These are phyloP conservation scores for Fistulifera solaris DNA, from an alignment of 108 stramenopile genomes.

Conservation along the genomic window DNA sequence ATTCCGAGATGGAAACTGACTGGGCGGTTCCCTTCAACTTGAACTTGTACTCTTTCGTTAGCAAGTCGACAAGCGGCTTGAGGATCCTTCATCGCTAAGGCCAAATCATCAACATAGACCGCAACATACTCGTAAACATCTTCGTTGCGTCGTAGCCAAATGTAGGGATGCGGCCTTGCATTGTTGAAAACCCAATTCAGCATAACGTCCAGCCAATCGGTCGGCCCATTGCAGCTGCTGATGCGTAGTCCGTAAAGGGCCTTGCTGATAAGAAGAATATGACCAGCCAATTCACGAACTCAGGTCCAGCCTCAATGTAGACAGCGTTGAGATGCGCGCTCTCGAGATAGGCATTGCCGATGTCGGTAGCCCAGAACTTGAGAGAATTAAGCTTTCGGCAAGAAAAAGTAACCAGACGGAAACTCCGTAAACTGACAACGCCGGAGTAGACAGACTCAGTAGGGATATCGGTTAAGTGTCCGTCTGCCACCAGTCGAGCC, in stretches of 20 bases:
- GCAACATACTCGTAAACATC: constrained; percentile 7
- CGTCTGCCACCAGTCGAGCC: constrained; percentile 24
- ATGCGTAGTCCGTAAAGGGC: constrained; percentile 18
- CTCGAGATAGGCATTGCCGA: constrained; percentile 21
- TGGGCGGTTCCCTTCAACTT: constrained; percentile 3
- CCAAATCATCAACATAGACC: constrained; percentile 7
- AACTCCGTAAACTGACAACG: constrained; percentile 17
- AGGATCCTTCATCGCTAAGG: constrained; percentile 13
- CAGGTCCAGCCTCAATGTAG: constrained; percentile 17
- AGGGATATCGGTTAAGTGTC: constrained; percentile 22
- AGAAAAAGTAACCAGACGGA: constrained; percentile 8
- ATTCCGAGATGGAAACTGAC: constrained; percentile 6
- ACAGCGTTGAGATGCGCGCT: constrained; percentile 6
- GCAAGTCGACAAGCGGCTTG: constrained; percentile 2
- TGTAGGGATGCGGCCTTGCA: constrained; percentile 25
- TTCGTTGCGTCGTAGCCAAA: constrained; percentile 17
- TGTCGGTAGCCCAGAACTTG: constrained; percentile 6
- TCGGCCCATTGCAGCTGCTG: constrained; percentile 1
- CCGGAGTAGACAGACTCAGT: constrained; percentile 19
- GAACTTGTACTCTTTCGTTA: constrained; percentile 1
- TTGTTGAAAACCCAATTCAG: constrained; percentile 22
- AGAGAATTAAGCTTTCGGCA: constrained; percentile 15
- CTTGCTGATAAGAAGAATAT: constrained; percentile 9
- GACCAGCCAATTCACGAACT: constrained; percentile 13
- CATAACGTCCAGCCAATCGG: constrained; percentile 9